These are phyloP conservation scores for Penicillium sumatraense DNA, from an alignment of 2,329 filamentous ascomycete species.

Conservation along the genomic window DNA sequence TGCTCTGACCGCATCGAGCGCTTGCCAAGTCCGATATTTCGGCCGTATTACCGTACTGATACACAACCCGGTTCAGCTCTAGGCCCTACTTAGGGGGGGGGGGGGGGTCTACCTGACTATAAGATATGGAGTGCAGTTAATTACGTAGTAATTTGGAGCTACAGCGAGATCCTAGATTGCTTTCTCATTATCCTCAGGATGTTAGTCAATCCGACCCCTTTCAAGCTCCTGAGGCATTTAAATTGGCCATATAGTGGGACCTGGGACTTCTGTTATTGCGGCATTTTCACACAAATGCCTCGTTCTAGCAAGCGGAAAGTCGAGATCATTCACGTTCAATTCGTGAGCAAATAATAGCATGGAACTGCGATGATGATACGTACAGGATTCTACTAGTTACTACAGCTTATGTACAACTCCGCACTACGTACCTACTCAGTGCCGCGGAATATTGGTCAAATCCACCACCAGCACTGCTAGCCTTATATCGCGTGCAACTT, in stretches of 20 bases:
- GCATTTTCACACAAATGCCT: constrained; percentile 23
- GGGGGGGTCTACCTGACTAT: no score
- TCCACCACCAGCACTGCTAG: not conserved
- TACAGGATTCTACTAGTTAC: no score
- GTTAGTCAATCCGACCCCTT: not conserved
- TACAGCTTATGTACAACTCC: no score
- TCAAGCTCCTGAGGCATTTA: no score
- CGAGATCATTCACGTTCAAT: constrained; percentile 7
- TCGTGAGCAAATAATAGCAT: not conserved
- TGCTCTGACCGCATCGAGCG: constrained; percentile 33
- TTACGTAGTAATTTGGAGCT: no score
- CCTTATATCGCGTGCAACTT: constrained; percentile 5
- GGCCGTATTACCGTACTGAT: constrained; percentile 28
- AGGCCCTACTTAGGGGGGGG: no score
- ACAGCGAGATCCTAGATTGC: no score
- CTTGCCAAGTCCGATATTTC: constrained; percentile 10
- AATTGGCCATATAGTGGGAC: no score
- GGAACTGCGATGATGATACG: not conserved
- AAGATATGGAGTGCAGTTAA: no score
- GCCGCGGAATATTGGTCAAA: not conserved
- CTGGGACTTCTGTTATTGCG: no score
- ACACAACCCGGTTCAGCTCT: constrained; percentile 5
- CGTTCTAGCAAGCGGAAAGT: constrained; percentile 16
- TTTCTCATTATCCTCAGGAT: no score
- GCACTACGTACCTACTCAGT: no score